Evolutionary conservation across 78 protist genomes (phyloP).

Genomic region (Dictyostelium intermedium): DNA sequence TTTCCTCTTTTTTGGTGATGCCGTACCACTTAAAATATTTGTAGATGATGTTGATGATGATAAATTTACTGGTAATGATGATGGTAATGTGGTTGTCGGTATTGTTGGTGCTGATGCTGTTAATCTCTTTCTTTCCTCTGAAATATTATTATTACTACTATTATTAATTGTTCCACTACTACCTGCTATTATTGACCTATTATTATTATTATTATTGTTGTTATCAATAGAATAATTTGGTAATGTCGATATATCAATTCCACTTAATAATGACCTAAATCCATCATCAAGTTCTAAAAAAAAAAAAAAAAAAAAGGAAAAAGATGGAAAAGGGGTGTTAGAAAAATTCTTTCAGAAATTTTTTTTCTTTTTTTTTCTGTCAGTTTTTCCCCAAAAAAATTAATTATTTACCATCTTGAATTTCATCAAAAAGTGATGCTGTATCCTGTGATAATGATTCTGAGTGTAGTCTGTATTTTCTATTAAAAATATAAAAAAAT

Average conservation of each 20-base stretch:
- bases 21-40: not conserved
- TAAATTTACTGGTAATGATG: not conserved
- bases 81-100: conserved; percentile 3
- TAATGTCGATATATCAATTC: not conserved
- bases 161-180: not conserved
- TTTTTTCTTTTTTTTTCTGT: no score
- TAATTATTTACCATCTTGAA: not conserved
- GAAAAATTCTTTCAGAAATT: no score
- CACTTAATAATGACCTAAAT: not conserved
- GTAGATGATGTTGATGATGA: not conserved
- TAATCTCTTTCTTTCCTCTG: not conserved
- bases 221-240: not conserved
- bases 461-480: not conserved
- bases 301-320: not conserved
- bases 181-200: not conserved
- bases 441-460: conserved; percentile 7
- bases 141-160: not conserved
- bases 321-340: no score
- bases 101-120: not conserved
- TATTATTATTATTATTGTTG: not conserved
- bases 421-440: not conserved
- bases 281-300: not conserved
- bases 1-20: not conserved
- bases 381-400: not conserved
- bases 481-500: not conserved